Evolutionary conservation across 1,139 yeast genomes (phyloP), one percentile per base, ranked within the genome.

Genomic region (Wickerhamomyces sp.): DNA sequence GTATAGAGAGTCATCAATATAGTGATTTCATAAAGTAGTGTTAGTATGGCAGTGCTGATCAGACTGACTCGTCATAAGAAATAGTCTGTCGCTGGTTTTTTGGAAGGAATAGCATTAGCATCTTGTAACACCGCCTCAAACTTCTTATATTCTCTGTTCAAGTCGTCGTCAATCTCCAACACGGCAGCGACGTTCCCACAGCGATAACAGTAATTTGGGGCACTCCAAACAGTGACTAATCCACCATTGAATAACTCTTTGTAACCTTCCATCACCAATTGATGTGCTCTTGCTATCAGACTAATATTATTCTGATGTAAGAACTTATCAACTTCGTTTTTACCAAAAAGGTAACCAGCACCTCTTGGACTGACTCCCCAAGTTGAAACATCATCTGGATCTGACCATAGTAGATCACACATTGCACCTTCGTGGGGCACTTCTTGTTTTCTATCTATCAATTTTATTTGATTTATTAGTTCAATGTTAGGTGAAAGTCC

Each of bases 321-420:
- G 63, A 93, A 93, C 60, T 82, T 83, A 55, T 84, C 82, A 37
- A 89, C 90, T 60, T 91, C 95, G 65, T 88, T 78, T 72, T 84
- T 79, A 61, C 99, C 89, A 74, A 93, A 82, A 58, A 95, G 76
- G 79, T 86, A 94, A 50, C 99, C 99, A 42, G 99, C 99, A 60
- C 99, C 99, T 69, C 99, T 80, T 55, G 99, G 98, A 47, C 95
- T 85, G 53, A 93, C 82, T 27, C 96, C 96, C 99, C 99, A 94
- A 46, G 94, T 91, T 50, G 89, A 89, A 54, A 95, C 82, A 62
- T 89, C 96, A 63, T 93, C 99, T 2, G 99, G 99, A 62, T 93
- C 99, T 9, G 95, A 85, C 99, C 99, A 93, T 49, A 93, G 73
- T 62, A 93, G 72, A 65, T 93, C 99, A 69, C 98, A 93, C 96